Evolutionary conservation across 306 rosid species (phyloP), one percentile per base, ranked within the genome.

Genomic region (Trifolium dubium): DNA sequence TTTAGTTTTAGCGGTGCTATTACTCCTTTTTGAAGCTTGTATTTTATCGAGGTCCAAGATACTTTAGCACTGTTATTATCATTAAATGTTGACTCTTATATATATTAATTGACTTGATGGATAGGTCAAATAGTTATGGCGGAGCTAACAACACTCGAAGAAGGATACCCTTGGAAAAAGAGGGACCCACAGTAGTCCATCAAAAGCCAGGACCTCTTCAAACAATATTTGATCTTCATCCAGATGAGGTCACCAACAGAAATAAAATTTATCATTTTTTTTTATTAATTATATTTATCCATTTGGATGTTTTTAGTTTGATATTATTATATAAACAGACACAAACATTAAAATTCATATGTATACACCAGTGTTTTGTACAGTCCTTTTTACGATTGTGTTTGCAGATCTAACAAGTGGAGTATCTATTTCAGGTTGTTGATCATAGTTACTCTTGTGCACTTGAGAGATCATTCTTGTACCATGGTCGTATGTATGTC

Each of bases 191-290:
- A 18, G 90, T 93, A 62, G 98, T 93, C 81, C 88, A 88, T 84
- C 98, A 93, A 83, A 93, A 93, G 86, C 95, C 98, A 40, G 98
- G 97, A 58, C 96, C 95, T 79, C 97, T 94, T 60, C 98, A 94
- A 70, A 92, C 96, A 49, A 89, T 94, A 85, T 94, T 94, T 79
- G 46, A 67, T 64, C 96, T 94, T 66, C 92, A 61, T 72, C 97
- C 96, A 41, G 93, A 89, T 60, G 97, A 91, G 92, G 98, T 87
- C 75, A 71, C 82, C 77, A 37, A 75, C 77, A 37, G 75, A 82
- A 84, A 56, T 72, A 51, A 54, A 41, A 75, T 70, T 70, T 60
- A 14, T 69, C 12, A 28, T 35, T 67, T 79, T 78, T 78, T 23
- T 76, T 19, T 37, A 39, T 74, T 18, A 31, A 54, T 30, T 53